These are phyloP conservation scores for Erodium maritimum DNA, from an alignment of 345 rosid genomes.

Conservation along the genomic window DNA sequence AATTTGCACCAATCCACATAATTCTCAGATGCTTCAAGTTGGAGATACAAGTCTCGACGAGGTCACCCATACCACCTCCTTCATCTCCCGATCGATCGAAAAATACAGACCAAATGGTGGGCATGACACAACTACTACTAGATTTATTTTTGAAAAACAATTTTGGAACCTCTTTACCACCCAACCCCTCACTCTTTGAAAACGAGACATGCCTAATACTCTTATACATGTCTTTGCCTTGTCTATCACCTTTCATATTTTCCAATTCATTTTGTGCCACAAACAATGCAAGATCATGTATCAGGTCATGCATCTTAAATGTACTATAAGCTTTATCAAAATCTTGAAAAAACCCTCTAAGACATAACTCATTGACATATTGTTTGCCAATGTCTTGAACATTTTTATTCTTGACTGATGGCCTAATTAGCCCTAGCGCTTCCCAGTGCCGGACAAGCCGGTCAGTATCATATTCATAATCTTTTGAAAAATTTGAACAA, in stretches of 20 bases:
- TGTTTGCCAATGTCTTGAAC: conserved; percentile 12
- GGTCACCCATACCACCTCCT: not conserved
- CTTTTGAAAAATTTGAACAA: conserved; percentile 18
- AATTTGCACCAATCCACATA: no score
- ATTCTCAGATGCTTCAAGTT: not conserved
- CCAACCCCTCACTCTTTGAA: not conserved
- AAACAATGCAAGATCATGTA: conserved; percentile 3
- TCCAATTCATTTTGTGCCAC: not conserved
- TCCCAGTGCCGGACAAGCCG: conserved; percentile 15
- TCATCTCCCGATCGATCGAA: not conserved
- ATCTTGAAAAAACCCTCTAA: conserved; percentile 19
- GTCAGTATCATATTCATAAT: conserved; percentile 8
- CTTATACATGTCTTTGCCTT: not conserved
- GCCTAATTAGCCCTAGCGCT: conserved; percentile 16
- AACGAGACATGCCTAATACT: not conserved
- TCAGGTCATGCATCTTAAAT: conserved; percentile 16
- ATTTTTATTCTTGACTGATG: not conserved
- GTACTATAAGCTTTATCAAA: not conserved
- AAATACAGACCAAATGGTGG: not conserved
- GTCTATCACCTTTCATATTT: not conserved
- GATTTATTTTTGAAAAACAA: no score
- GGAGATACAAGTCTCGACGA: not conserved
- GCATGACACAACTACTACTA: not conserved
- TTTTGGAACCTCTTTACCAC: not conserved
- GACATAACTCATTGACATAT: conserved; percentile 14